These are phyloP conservation scores for Cystobasidium pallidum DNA, from an alignment of 1,284 basidiomycete genomes.

Conservation along the genomic window DNA sequence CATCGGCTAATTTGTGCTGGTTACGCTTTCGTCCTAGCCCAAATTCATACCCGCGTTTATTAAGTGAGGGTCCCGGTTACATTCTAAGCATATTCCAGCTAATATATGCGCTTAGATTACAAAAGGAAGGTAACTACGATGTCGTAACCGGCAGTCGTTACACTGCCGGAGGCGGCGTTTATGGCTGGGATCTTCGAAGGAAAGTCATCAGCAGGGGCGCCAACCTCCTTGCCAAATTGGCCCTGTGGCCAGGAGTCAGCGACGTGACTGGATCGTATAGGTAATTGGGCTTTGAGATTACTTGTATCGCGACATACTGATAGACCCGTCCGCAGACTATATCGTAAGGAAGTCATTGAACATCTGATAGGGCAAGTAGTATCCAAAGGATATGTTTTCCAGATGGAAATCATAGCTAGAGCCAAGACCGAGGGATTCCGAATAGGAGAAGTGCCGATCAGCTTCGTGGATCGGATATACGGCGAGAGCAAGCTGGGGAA, in stretches of 20 bases:
- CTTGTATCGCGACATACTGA: background rate
- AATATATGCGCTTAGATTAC: conserved; percentile 62
- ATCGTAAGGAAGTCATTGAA: conserved; percentile 72
- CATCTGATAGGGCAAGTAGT: conserved; percentile 80
- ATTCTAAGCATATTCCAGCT: conserved; percentile 11
- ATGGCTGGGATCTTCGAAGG: conserved; percentile 85
- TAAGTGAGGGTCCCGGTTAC: conserved; percentile 60
- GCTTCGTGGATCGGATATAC: conserved; percentile 88
- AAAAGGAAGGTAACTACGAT: conserved; percentile 77
- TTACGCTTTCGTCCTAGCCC: conserved; percentile 62
- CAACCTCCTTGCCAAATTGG: conserved; percentile 81
- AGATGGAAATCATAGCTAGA: conserved; percentile 96
- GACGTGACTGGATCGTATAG: conserved; percentile 85
- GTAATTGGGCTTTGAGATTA: conserved; percentile 58
- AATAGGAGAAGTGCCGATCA: conserved; percentile 88
- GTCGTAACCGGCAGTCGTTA: conserved; percentile 94
- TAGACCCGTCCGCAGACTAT: conserved; percentile 63
- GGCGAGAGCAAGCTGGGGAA: conserved; percentile 89
- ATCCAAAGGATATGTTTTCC: conserved; percentile 90
- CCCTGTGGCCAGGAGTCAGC: conserved; percentile 78
- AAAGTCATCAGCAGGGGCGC: conserved; percentile 83
- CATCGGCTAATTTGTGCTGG: background rate
- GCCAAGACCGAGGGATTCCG: conserved; percentile 78
- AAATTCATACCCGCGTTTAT: conserved; percentile 90
- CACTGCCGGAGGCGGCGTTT: conserved; percentile 69